Percentiles rank a stretch among this genome's conserved stretches.
Conservation (phyloP, 768 basidiomycete genomes). For the Lentinula lateritia region DNA sequence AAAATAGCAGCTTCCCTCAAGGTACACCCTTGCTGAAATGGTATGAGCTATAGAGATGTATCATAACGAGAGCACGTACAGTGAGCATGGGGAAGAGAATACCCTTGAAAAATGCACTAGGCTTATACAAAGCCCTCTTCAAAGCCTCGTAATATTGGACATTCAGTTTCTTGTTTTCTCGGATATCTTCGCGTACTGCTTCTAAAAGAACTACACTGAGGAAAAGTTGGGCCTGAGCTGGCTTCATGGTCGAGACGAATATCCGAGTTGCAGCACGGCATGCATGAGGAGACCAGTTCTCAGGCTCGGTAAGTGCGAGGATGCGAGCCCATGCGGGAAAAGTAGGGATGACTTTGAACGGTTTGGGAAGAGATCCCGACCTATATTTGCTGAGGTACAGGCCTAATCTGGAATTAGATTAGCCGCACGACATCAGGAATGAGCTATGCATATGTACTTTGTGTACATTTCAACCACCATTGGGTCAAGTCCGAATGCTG, state of each 20-base stretch:
- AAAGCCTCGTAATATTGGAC: slow-evolving; percentile 91
- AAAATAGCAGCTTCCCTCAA: slow-evolving; percentile 93
- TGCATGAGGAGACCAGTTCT: slow-evolving; percentile 94
- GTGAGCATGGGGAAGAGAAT: slow-evolving; percentile 94
- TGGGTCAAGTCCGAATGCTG: slow-evolving; percentile 84
- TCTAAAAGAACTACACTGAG: slow-evolving; percentile 88
- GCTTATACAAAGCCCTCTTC: slow-evolving; percentile 91
- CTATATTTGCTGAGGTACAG: slow-evolving; percentile 82
- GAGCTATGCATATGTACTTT: slow-evolving; percentile 45
- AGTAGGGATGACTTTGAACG: slow-evolving; percentile 97
- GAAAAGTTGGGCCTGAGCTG: slow-evolving; percentile 88
- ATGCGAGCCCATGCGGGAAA: slow-evolving; percentile 95
- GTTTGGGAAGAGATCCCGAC: slow-evolving; percentile 90
- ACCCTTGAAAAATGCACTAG: slow-evolving; percentile 97
- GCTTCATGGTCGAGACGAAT: slow-evolving; percentile 96
- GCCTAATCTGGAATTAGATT: slow-evolving; percentile 61
- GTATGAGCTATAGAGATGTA: neutral
- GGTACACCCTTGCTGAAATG: slow-evolving; percentile 61
- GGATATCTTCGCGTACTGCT: slow-evolving; percentile 85
- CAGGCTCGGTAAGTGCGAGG: slow-evolving; percentile 86
- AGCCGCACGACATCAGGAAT: neutral
- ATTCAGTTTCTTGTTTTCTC: slow-evolving; percentile 80
- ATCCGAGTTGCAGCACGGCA: slow-evolving; percentile 91
- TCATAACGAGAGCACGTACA: slow-evolving; percentile 36
- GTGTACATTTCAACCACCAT: slow-evolving; percentile 90